A percentile compares a stretch with the other conserved stretches of the same genome.
Conservation (phyloP, 495 filamentous ascomycete genomes). For the Podospora conica region DNA sequence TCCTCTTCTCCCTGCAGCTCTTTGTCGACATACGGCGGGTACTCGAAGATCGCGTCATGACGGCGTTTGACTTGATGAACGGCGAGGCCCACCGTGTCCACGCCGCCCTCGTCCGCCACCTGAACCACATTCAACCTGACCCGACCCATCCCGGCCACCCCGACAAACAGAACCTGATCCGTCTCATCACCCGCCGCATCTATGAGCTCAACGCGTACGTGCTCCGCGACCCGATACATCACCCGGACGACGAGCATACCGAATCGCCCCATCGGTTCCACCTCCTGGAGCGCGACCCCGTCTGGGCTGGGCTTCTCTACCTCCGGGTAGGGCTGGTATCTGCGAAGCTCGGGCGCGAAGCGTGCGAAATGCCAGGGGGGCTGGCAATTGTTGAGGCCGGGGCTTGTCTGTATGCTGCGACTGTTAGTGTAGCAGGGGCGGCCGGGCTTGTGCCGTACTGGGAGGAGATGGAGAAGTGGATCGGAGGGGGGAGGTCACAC, state of each 20-base stretch:
- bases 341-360: constrained; percentile 17
- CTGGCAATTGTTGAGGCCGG: background rate
- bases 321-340: constrained; percentile 24
- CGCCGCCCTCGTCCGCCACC: background rate
- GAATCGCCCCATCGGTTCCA: constrained; percentile 4
- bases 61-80: background rate
- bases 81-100: background rate
- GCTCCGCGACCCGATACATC: constrained; percentile 17
- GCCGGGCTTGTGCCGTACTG: background rate
- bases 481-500: background rate
- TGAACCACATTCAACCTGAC: background rate
- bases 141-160: no score
- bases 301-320: constrained; percentile 23
- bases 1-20: constrained; percentile 23
- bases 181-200: constrained; percentile 13
- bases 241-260: constrained; percentile 6
- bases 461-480: background rate
- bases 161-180: background rate
- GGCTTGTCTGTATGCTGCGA: background rate
- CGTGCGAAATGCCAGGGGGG: background rate
- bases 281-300: constrained; percentile 22
- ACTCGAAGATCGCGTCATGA: constrained; percentile 10
- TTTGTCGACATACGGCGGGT: constrained; percentile 29
- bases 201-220: constrained; percentile 18
- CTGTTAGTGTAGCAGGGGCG: no score